Evolutionary conservation across 768 basidiomycete genomes (phyloP), one percentile per base, ranked within the genome.

Genomic region (Tulasnella sp.): DNA sequence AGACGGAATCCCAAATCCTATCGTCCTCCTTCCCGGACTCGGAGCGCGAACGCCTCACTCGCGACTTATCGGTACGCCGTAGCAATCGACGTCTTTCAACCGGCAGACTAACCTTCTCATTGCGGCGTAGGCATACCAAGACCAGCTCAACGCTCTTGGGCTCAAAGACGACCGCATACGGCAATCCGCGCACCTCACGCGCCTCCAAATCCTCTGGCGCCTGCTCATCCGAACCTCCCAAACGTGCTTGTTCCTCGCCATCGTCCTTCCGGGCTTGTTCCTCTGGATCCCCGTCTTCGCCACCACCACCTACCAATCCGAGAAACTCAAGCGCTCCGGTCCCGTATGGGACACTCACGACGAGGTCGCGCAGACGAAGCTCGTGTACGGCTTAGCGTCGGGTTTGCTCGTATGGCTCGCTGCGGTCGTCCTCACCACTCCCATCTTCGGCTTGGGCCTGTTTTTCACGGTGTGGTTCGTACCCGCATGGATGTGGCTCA

Each of bases 151-250:
- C 36, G 79, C 79, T 35, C 86, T 85, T 81, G 87, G 90, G 17
- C 84, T 95, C 79, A 95, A 92, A 78, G 94, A 95, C 76, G 92
- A 95, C 79, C 87, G 94, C 44, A 87, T 94, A 67, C 86, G 91
- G 62, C 84, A 85, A 44, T 88, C 88, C 5, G 82, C 59, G n/a
- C 72, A 74, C 39, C 73, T 91, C 19, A 79, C 81, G 32, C 83
- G 85, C 42, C 83, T 77, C 22, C 82, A 82, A 36, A 87, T 93
- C 35, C 68, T 90, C 32, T 83, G 84, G 36, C 85, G 94, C 37
- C 85, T 95, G 78, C 4, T 83, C 39, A 81, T 94, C 63, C 87
- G 94, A 29, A 77, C 90, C 19, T 69, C 79, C 9, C 92, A 90
- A 89, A 83, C 87, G 12, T 71, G 85, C 40, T 82, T 85, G 77